phyloP scores from a whole-genome alignment of 257 asterid species.

The Buddleja alternifolia region DNA sequence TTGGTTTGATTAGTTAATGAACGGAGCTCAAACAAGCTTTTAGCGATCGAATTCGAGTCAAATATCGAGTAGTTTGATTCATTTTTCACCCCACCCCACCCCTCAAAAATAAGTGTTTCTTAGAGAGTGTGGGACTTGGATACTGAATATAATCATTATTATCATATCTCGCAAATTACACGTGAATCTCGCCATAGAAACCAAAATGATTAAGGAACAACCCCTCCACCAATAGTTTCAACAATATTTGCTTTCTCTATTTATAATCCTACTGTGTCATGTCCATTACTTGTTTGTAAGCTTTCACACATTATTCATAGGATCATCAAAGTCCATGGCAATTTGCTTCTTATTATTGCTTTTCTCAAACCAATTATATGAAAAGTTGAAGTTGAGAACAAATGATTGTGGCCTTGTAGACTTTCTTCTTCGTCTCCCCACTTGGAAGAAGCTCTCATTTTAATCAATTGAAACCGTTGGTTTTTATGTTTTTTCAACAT shows the following conservation, averaged over 20 bases:
- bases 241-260: conserved; percentile 4
- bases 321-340: conserved; percentile 14
- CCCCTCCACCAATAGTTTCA: conserved; percentile 2
- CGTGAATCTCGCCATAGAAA: too few relatives aligned
- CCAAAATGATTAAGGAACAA: too few relatives aligned
- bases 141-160: too few relatives aligned
- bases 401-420: conserved; percentile 56
- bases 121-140: too few relatives aligned
- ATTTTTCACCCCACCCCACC: too few relatives aligned
- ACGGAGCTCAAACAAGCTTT: too few relatives aligned
- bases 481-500: neutral
- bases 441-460: conserved; percentile 38
- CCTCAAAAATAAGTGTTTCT: too few relatives aligned
- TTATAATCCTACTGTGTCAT: neutral
- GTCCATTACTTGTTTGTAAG: conserved; percentile 24
- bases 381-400: conserved; percentile 29
- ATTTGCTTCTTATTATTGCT: conserved; percentile 31
- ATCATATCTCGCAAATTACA: too few relatives aligned
- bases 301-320: conserved; percentile 19
- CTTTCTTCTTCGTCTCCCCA: conserved; percentile 47
- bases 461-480: conserved; percentile 39
- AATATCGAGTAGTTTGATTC: too few relatives aligned
- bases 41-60: too few relatives aligned
- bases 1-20: too few relatives aligned
- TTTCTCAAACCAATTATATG: conserved; percentile 20